These are phyloP conservation scores for Corylus americana DNA, from an alignment of 306 rosid genomes.

Conservation along the genomic window DNA sequence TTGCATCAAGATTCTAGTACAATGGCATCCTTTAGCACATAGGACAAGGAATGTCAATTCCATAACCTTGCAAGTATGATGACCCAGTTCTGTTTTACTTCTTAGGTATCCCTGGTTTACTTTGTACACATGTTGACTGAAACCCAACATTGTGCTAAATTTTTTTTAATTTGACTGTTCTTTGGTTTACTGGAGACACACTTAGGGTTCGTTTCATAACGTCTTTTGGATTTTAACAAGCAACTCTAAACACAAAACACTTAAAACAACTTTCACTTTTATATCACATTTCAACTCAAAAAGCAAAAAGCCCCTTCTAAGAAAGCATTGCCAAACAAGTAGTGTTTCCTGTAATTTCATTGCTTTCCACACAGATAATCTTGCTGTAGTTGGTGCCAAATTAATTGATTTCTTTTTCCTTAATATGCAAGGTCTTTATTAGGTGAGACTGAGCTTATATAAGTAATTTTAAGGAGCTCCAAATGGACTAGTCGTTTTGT, in stretches of 20 bases:
- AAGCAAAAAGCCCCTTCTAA: no score
- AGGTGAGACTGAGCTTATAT: no score
- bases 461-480: no score
- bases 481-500: no score
- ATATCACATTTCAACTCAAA: no score
- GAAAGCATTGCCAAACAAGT: no score
- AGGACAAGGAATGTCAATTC: slow-evolving; percentile 9
- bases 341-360: not conserved
- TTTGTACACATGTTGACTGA: not conserved
- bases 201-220: no score
- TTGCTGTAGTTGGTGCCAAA: not conserved
- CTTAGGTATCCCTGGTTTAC: not conserved
- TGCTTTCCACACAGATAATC: not conserved
- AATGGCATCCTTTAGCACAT: slow-evolving; percentile 3
- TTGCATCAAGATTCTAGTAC: not conserved
- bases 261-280: no score
- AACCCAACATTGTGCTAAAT: not conserved
- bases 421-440: not conserved
- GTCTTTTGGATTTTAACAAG: no score
- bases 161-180: no score
- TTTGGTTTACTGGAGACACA: no score
- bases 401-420: not conserved
- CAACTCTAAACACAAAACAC: no score
- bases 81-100: not conserved
- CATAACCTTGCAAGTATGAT: not conserved